Evolutionary conservation across 495 filamentous ascomycete genomes (phyloP).

Genomic region (Lophiostoma macrostomum): DNA sequence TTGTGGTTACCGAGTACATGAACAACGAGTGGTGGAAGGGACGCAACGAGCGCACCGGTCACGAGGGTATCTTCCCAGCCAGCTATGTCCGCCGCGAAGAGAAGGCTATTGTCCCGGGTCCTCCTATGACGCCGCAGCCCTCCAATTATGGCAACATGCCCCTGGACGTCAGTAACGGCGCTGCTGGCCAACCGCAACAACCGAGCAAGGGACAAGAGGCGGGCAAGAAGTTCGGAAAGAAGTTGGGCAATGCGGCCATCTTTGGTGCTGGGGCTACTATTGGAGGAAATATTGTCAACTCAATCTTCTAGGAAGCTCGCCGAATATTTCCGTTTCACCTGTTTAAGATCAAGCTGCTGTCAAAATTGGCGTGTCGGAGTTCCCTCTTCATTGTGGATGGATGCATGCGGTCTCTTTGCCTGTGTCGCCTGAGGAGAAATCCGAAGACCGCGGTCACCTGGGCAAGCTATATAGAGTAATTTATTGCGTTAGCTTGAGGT

Average conservation of each 20-base stretch:
- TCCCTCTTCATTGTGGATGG: background rate
- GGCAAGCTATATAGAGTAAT: no score
- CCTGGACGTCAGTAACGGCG: conserved; percentile 39
- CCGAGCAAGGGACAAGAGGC: conserved; percentile 52
- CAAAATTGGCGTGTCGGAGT: background rate
- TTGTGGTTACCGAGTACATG: conserved; percentile 83
- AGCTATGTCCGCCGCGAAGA: conserved; percentile 67
- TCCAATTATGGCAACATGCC: conserved; percentile 51
- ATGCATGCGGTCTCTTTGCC: no score
- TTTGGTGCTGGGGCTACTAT: conserved; percentile 75
- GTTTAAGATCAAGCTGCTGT: background rate
- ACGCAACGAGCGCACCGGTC: conserved; percentile 70
- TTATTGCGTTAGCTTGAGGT: no score
- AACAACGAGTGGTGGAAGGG: conserved; percentile 98
- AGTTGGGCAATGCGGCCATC: conserved; percentile 61
- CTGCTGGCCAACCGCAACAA: conserved; percentile 35
- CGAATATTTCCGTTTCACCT: background rate
- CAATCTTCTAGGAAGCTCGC: conserved; percentile 65
- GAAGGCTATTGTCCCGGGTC: conserved; percentile 26
- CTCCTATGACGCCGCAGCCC: conserved; percentile 28
- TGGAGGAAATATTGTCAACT: conserved; percentile 87
- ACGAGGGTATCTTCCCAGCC: conserved; percentile 87
- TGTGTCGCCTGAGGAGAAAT: no score
- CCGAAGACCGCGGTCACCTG: no score
- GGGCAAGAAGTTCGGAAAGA: conserved; percentile 76